Percentiles rank a stretch among this genome's conserved stretches.
These are phyloP conservation scores for Albophoma yamanashiensis DNA, from an alignment of 2,329 filamentous ascomycete species.

Conservation along the genomic window DNA sequence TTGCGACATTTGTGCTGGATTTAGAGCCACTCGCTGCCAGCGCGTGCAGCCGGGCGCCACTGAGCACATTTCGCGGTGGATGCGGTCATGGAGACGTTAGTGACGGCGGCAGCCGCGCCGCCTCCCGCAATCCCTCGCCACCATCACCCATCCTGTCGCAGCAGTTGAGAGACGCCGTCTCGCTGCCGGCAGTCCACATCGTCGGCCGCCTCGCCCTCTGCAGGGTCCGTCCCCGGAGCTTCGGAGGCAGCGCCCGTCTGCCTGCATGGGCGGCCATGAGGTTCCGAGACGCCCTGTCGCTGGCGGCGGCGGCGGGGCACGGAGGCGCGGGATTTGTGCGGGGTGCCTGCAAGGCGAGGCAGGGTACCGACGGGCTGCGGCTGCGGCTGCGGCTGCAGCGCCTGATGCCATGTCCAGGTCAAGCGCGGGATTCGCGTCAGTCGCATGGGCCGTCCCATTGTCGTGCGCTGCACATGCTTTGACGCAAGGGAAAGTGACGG, in stretches of 20 bases:
- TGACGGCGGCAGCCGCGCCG: background rate
- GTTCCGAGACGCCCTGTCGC: background rate
- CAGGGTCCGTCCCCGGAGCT: background rate
- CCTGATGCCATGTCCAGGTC: too few relatives aligned
- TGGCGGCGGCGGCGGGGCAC: background rate
- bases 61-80: background rate
- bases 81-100: background rate
- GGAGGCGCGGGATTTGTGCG: background rate
- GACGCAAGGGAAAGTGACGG: background rate
- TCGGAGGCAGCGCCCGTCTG: background rate
- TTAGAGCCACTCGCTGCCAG: background rate
- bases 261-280: background rate
- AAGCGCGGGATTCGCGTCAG: too few relatives aligned
- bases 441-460: too few relatives aligned
- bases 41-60: background rate
- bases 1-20: background rate
- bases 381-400: too few relatives aligned
- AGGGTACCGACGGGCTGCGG: background rate
- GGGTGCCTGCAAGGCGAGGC: background rate
- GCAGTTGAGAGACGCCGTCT: too few relatives aligned
- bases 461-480: background rate
- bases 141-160: background rate
- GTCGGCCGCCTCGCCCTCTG: background rate
- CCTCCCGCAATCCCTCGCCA: background rate
- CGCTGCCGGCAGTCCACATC: background rate